Base-by-base conservation (phyloP, 495 filamentous ascomycete species). In the Penicillium coffeae region DNA sequence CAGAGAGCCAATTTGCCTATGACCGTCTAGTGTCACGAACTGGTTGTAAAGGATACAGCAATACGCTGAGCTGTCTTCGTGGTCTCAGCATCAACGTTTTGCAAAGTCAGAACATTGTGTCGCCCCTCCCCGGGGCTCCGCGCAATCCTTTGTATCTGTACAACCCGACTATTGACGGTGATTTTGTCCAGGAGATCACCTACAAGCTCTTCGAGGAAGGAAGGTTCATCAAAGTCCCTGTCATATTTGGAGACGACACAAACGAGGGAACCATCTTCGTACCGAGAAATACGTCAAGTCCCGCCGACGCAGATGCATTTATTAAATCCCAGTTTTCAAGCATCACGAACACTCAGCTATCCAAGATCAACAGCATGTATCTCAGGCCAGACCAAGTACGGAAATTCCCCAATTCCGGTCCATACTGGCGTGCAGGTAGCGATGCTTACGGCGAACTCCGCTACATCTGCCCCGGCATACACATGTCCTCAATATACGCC, bases 231-330 rank as follows among this genome's bases (percentile, higher is more conserved):
- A 81, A 78, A 50, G 75, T 89, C 6, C 86, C 87, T 3, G 73
- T 80, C 9, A 85, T 91, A 20, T 83, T 80, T 50, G 86, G 86
- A 46, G 82, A 86, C 49, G 79, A 77, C 57, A 85, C 84, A 27
- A 83, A 91, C 59, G 86, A 87, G 64, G 86, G 86, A 37, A 82
- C 79, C 0, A 68, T 72, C 3, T 89, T 89, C 57, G 77, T 79
- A 0, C 82, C 86, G 0, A 55, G 49, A 16, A 63, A 53, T 36
- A 71, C 73, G n/a, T 61, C 67, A 13, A 77, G 65, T 22, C 50
- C 76, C 13, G 65, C 77, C 41, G 64, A 72, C 8, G 70, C 69
- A 22, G 64, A 75, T 20, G 52, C 45, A 8, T 92, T 87, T 60
- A 59, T 92, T 27, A 64, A 70, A 39, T 66, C 78, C 43, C 79